Conservation (phyloP, 2,329 filamentous ascomycete genomes). For the Colletotrichum caudatum region DNA sequence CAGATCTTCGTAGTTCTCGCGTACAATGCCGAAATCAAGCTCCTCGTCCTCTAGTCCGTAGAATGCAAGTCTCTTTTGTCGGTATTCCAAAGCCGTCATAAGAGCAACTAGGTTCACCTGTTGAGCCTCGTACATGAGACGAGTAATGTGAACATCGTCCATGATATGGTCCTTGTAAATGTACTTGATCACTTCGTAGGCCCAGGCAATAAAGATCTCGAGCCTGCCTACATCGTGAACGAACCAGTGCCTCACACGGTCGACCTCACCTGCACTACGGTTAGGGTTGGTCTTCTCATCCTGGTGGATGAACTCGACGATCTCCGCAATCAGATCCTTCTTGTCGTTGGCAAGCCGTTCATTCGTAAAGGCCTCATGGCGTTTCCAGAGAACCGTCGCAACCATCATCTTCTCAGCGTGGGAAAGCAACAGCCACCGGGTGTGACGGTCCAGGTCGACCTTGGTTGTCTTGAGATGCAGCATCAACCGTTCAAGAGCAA, state of each 20-base stretch:
- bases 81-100: conserved; percentile 76
- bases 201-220: conserved; percentile 82
- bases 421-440: conserved; percentile 85
- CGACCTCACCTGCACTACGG: conserved; percentile 75
- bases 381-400: conserved; percentile 82
- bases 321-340: conserved; percentile 78
- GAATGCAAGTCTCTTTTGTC: conserved; percentile 72
- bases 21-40: conserved; percentile 73
- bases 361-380: conserved; percentile 77
- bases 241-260: conserved; percentile 89
- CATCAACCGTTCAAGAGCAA: conserved; percentile 81
- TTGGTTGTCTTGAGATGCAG: conserved; percentile 76
- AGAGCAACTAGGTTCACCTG: conserved; percentile 77
- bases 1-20: conserved; percentile 74
- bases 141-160: conserved; percentile 65
- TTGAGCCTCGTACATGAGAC: conserved; percentile 75
- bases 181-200: conserved; percentile 80
- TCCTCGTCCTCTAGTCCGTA: conserved; percentile 81
- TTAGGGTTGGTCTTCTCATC: conserved; percentile 78
- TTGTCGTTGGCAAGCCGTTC: conserved; percentile 70
- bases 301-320: conserved; percentile 81
- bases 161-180: conserved; percentile 72
- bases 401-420: conserved; percentile 92
- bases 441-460: conserved; percentile 72
- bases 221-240: conserved; percentile 79